Evolutionary conservation across 164 flowering plant genomes (phyloP).

Genomic region (Akebia trifoliata): DNA sequence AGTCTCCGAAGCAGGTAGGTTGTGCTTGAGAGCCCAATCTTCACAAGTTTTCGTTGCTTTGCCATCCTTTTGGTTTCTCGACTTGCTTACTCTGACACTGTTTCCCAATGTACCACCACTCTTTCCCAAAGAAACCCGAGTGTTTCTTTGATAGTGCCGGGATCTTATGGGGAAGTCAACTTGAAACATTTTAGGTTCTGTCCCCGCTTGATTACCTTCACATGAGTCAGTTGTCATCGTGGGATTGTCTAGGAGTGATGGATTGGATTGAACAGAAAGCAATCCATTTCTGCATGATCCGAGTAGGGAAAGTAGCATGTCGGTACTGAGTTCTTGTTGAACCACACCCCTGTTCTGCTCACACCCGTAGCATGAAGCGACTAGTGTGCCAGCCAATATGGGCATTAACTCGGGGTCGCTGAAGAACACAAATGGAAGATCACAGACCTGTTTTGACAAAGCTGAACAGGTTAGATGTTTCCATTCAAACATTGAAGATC

Average conservation of each 20-base stretch:
- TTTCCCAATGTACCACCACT: conserved; percentile 26
- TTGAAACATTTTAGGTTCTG: conserved; percentile 41
- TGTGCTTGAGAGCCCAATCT: conserved; percentile 38
- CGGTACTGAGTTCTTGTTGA: conserved; percentile 83
- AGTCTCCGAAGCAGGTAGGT: conserved; percentile 28
- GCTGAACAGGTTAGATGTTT: conserved; percentile 19
- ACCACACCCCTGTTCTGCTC: conserved; percentile 81
- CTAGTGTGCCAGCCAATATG: conserved; percentile 68
- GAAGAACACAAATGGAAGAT: conserved; percentile 89
- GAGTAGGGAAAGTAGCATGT: conserved; percentile 77
- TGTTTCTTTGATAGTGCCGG: conserved; percentile 32
- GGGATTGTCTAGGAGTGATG: conserved; percentile 21
- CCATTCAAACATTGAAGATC: background rate
- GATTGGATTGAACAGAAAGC: conserved; percentile 22
- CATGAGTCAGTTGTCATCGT: conserved; percentile 24
- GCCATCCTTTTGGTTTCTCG: conserved; percentile 49
- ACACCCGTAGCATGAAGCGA: conserved; percentile 81
- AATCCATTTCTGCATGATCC: conserved; percentile 60
- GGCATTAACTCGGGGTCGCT: conserved; percentile 90
- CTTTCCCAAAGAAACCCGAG: conserved; percentile 34
- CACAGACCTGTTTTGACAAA: conserved; percentile 63
- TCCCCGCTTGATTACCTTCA: conserved; percentile 33
- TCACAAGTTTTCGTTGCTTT: conserved; percentile 44
- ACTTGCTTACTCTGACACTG: conserved; percentile 36
- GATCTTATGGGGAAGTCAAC: conserved; percentile 34